phyloP scores from a whole-genome alignment of 2,329 filamentous ascomycete genomes.

The Botryotinia convoluta region DNA sequence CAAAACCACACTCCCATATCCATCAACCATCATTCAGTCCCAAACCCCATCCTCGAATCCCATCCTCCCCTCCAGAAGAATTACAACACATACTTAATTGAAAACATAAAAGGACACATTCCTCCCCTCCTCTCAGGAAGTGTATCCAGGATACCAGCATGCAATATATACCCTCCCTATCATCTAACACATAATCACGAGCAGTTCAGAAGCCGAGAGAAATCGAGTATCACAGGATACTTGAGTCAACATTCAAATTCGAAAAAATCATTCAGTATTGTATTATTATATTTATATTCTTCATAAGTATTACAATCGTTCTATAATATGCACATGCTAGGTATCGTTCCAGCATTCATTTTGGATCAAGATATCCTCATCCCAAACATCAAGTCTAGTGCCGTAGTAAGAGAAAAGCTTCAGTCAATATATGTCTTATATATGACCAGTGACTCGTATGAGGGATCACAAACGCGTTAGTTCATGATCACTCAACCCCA shows the following conservation, averaged over 20 bases:
- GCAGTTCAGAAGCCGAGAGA: background rate
- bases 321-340: background rate
- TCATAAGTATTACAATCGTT: constrained; percentile 20
- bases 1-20: background rate
- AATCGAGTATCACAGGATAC: background rate
- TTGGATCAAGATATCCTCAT: background rate
- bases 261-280: background rate
- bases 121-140: background rate
- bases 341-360: background rate
- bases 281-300: constrained; percentile 8
- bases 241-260: background rate
- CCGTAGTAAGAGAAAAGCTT: background rate
- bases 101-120: background rate
- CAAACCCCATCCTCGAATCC: background rate
- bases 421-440: constrained; percentile 2
- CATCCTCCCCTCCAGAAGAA: background rate
- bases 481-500: background rate
- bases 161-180: background rate
- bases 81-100: background rate
- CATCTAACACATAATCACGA: background rate
- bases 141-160: background rate
- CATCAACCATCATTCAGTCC: background rate
- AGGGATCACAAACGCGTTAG: background rate
- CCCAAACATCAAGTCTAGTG: constrained; percentile 7
- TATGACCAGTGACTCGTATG: background rate